These are phyloP conservation scores for Aspergillus fumigatiaffinis DNA, from an alignment of 2,329 filamentous ascomycete genomes.

Conservation along the genomic window DNA sequence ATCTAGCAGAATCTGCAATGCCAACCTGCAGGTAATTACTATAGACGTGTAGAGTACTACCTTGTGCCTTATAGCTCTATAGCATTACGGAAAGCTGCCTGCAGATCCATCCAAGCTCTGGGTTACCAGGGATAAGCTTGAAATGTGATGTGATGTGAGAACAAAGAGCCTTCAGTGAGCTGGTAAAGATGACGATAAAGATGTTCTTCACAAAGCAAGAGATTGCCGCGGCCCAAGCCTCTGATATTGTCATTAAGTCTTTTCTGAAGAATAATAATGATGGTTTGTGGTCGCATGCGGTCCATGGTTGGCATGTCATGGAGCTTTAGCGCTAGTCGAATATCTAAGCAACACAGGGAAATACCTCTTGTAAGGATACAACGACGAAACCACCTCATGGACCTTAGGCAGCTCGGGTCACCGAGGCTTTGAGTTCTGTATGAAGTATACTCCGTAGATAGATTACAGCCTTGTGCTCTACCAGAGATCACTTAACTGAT, in stretches of 20 bases:
- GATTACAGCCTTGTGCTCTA: no score
- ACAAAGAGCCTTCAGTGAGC: not conserved
- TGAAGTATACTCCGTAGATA: no score
- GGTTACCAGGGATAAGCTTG: not conserved
- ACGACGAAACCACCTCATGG: no score
- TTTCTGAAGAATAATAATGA: not conserved
- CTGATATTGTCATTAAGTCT: not conserved
- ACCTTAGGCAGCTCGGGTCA: no score
- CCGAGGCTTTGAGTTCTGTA: no score
- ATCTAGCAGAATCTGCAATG: not conserved
- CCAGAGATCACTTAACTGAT: no score
- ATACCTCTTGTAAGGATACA: not conserved
- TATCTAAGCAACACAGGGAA: not conserved
- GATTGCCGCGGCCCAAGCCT: not conserved
- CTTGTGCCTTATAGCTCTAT: not conserved
- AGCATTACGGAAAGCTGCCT: not conserved
- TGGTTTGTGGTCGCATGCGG: constrained; percentile 7
- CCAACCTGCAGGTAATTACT: not conserved
- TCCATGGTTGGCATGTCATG: constrained; percentile 17
- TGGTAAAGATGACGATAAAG: not conserved
- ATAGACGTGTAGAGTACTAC: not conserved
- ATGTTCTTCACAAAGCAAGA: not conserved
- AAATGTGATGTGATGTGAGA: not conserved
- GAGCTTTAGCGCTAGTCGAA: not conserved
- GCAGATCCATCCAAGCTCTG: not conserved